Evolutionary conservation across 495 filamentous ascomycete species (phyloP).

Genomic region (Penicillium chermesinum): DNA sequence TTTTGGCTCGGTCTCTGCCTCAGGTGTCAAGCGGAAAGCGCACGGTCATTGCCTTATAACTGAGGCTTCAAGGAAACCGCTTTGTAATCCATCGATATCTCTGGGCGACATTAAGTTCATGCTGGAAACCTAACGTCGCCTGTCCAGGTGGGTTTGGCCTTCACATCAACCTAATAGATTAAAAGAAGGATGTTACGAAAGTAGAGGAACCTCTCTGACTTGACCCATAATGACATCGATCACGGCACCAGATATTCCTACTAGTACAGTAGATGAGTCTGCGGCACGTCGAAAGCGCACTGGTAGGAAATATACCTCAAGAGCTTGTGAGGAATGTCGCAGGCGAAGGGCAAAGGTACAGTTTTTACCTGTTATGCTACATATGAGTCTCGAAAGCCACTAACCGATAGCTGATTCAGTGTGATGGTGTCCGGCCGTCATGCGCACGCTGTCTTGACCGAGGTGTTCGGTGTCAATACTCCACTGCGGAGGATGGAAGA

Average conservation of each 20-base stretch:
- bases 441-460: constrained; percentile 26
- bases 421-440: constrained; percentile 22
- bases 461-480: constrained; percentile 21
- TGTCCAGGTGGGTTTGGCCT: no score
- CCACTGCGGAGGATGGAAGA: constrained; percentile 22
- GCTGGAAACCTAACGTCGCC: no score
- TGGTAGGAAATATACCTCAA: constrained; percentile 24
- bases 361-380: not conserved
- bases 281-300: constrained; percentile 14
- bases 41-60: not conserved
- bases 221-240: not conserved
- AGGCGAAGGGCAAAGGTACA: constrained; percentile 26
- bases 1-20: not conserved
- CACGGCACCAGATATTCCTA: not conserved
- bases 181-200: not conserved
- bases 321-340: constrained; percentile 29
- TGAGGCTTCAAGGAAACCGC: not conserved
- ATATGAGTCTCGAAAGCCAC: no score
- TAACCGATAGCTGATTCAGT: constrained; percentile 9
- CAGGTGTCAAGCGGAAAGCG: not conserved
- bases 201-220: not conserved
- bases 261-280: not conserved
- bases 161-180: not conserved
- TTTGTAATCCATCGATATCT: not conserved
- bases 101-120: not conserved